Base-by-base conservation (phyloP, 139 green algal genomes). In the Eudorina sp. region DNA sequence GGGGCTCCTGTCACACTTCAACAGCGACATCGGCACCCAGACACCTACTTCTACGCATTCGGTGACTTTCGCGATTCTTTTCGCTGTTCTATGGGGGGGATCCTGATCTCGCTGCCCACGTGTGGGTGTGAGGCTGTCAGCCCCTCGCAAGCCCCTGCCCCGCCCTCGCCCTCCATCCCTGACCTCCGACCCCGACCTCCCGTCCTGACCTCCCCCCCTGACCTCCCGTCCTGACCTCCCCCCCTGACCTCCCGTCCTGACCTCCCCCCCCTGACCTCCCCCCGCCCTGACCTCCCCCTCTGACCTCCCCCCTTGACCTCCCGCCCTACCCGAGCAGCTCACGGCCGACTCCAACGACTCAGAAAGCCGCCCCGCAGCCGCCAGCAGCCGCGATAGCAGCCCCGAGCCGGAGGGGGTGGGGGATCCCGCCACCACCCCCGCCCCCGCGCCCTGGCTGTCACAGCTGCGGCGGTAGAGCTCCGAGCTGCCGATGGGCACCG, bases 331-430 rank as follows among this genome's bases (percentile, higher is more conserved):
- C 25, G 78, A 85, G 36, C 40, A 73, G 78, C 78, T 72, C 11
- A 85, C 78, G 11, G 55, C 78, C 27, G 55, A 74, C 38, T 85
- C 78, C 55, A 85, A 23, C 23, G 78, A 85, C 78, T 85, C 78
- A 38, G 78, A 85, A 1, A 60, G 27, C 29, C 78, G 43, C 23
- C 78, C 66, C 36, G 66, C 62, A 38, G 62, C 13, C 31, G 7
- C 78, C 78, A 85, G 78, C 36, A 85, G 38, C 78, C 78, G 55
- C 41, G 78, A 85, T 13, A 85, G 38, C 38, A 85, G 55, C 38
- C 77, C 77, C 16, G 5, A 23, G 48, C 41, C 48, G 3, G 34
- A 36, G 18, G n/a, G n/a, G n/a, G n/a, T n/a, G n/a, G n/a, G n/a
- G n/a, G n/a, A n/a, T n/a, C n/a, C n/a, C n/a, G n/a, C n/a, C n/a